A percentile compares a stretch with the other conserved stretches of the same genome.
Conservation (phyloP, 2,329 filamentous ascomycete species). For the Microsporum canis region DNA sequence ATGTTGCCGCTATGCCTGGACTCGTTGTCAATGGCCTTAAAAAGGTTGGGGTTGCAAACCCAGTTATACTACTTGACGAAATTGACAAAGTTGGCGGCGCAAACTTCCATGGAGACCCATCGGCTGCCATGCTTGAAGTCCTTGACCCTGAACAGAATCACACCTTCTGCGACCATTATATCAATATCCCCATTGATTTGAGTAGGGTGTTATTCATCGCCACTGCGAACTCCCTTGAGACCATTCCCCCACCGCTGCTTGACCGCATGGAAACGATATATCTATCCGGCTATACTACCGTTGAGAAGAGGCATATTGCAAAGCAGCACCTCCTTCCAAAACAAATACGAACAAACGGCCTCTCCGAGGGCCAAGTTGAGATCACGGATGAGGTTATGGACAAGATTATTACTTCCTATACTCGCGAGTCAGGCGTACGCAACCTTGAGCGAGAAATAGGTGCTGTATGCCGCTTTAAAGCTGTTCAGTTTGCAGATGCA, state of each 20-base stretch:
- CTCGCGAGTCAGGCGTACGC: constrained; percentile 87
- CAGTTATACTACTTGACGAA: constrained; percentile 90
- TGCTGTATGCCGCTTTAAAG: constrained; percentile 86
- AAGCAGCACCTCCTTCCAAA: constrained; percentile 90
- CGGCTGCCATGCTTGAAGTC: constrained; percentile 94
- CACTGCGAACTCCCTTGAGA: constrained; percentile 88
- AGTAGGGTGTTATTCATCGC: constrained; percentile 97
- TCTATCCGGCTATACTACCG: constrained; percentile 86
- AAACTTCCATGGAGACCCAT: constrained; percentile 90
- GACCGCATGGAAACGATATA: constrained; percentile 96
- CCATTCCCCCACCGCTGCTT: constrained; percentile 82
- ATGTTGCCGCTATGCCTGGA: constrained; percentile 98
- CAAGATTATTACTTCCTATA: constrained; percentile 94
- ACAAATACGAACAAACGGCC: constrained; percentile 82
- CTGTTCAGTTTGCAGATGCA: constrained; percentile 86
- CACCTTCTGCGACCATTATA: constrained; percentile 88
- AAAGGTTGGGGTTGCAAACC: constrained; percentile 91
- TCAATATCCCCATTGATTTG: constrained; percentile 88
- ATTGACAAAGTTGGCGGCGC: constrained; percentile 92
- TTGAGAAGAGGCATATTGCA: constrained; percentile 94
- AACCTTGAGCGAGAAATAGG: constrained; percentile 94
- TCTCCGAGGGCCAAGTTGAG: constrained; percentile 60
- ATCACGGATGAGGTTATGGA: constrained; percentile 77
- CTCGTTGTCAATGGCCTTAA: constrained; percentile 85
- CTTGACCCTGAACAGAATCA: constrained; percentile 95